Percentiles rank a stretch among this genome's conserved stretches.
Evolutionary conservation across 495 filamentous ascomycete genomes (phyloP).

Genomic region (Penicillium riverlandense): DNA sequence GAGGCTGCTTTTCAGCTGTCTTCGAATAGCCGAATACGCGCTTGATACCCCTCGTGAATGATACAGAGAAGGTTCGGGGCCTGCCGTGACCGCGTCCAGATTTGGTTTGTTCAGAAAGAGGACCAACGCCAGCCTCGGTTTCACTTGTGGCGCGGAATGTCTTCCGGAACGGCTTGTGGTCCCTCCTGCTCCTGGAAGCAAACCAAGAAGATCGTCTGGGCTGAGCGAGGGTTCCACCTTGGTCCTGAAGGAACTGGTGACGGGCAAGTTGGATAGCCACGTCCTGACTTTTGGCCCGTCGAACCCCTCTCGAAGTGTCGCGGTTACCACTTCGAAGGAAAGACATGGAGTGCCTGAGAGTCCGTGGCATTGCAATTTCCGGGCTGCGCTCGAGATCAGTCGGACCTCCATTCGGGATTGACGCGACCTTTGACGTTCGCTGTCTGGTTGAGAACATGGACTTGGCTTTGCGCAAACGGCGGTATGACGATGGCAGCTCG

Average conservation of each 20-base stretch:
- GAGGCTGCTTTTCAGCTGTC: conserved; percentile 17
- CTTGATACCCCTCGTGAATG: conserved; percentile 55
- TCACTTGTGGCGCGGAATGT: conserved; percentile 48
- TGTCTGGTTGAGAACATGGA: conserved; percentile 60
- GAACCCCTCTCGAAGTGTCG: conserved; percentile 12
- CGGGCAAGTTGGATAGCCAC: conserved; percentile 41
- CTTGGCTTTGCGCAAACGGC: conserved; percentile 64
- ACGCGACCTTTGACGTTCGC: conserved; percentile 19
- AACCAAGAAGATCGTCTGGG: conserved; percentile 43
- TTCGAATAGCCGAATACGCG: conserved; percentile 49
- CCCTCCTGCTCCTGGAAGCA: conserved; percentile 28
- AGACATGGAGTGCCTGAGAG: conserved; percentile 52
- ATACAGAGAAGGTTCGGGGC: conserved; percentile 53
- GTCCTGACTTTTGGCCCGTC: conserved; percentile 35
- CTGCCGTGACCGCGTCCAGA: conserved; percentile 36
- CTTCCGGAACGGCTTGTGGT: conserved; percentile 52
- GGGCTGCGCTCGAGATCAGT: conserved; percentile 14
- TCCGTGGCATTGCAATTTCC: conserved; percentile 16
- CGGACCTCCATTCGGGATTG: conserved; percentile 4
- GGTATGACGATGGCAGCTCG: conserved; percentile 65
- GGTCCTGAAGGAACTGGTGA: conserved; percentile 36
- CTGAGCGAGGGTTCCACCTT: conserved; percentile 22
- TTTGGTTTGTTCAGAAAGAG: conserved; percentile 12
- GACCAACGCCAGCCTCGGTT: conserved; percentile 22
- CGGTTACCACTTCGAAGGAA: conserved; percentile 44